These are phyloP conservation scores for Phaeoacremonium minimum DNA, from an alignment of 2,329 filamentous ascomycete genomes.

Conservation along the genomic window DNA sequence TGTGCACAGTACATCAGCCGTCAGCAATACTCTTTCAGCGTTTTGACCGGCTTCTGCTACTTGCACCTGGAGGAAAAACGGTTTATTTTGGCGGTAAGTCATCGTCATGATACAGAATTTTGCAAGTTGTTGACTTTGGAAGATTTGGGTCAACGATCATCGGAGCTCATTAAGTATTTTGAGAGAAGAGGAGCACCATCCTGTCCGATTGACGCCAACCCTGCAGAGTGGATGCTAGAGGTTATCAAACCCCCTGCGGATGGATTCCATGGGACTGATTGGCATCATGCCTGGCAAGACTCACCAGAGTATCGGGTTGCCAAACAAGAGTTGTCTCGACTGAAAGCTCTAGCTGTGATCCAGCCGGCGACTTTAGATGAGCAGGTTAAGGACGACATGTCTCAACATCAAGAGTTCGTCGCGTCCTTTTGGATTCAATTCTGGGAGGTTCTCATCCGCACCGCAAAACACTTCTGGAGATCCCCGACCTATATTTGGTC, in stretches of 20 bases:
- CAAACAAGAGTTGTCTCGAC: constrained; percentile 37
- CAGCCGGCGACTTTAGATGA: too few relatives aligned
- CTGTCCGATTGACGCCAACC: constrained; percentile 46
- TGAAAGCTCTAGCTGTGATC: too few relatives aligned
- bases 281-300: constrained; percentile 36
- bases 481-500: too few relatives aligned
- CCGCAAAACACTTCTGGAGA: too few relatives aligned
- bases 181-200: constrained; percentile 49
- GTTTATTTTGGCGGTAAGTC: constrained; percentile 68
- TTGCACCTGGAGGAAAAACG: constrained; percentile 61
- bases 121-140: too few relatives aligned
- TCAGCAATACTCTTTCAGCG: constrained; percentile 62
- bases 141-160: too few relatives aligned
- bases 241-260: constrained; percentile 36
- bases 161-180: constrained; percentile 52
- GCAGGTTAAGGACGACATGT: too few relatives aligned
- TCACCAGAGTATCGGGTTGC: constrained; percentile 27
- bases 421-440: too few relatives aligned
- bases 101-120: too few relatives aligned
- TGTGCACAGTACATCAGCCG: constrained; percentile 69
- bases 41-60: constrained; percentile 61
- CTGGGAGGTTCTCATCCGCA: too few relatives aligned
- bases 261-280: constrained; percentile 35
- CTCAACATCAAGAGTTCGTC: too few relatives aligned
- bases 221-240: constrained; percentile 61